Conservation (phyloP, 2,329 filamentous ascomycete species). For the Sarocladium brachiariae region DNA sequence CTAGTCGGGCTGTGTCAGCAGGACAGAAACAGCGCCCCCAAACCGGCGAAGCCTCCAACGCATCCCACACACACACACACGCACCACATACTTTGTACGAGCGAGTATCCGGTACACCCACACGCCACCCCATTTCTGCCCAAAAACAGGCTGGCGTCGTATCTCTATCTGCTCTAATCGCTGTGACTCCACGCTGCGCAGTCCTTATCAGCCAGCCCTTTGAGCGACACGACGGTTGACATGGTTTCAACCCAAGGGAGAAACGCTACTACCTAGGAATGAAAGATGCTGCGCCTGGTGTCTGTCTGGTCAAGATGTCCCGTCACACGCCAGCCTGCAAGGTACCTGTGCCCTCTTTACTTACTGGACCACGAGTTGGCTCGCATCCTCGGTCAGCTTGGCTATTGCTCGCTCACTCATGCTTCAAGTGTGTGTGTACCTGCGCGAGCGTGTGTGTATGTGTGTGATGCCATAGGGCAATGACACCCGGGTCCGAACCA, state of each 20-base stretch:
- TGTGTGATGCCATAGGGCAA: slow-evolving; percentile 2
- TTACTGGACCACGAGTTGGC: neutral
- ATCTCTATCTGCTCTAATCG: too few species aligned
- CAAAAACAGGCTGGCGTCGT: neutral
- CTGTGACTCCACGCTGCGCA: neutral
- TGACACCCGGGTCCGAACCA: slow-evolving; percentile 4
- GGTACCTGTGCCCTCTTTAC: neutral
- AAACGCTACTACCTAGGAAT: neutral
- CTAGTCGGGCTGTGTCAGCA: slow-evolving; percentile 6
- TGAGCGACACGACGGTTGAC: neutral
- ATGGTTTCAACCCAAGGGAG: neutral
- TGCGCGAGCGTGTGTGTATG: neutral
- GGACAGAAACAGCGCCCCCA: slow-evolving; percentile 6
- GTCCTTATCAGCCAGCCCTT: neutral
- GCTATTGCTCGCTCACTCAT: neutral
- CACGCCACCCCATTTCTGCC: neutral
- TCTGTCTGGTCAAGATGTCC: neutral
- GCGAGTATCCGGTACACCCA: neutral
- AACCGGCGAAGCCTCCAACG: slow-evolving; percentile 5
- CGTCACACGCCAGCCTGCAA: neutral
- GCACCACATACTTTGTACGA: neutral
- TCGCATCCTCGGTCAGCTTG: neutral
- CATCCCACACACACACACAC: slow-evolving; percentile 1
- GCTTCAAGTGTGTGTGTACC: neutral
- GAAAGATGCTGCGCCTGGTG: neutral